phyloP scores from a whole-genome alignment of 2,329 filamentous ascomycete species.

The Tricladium varicosporioides region DNA sequence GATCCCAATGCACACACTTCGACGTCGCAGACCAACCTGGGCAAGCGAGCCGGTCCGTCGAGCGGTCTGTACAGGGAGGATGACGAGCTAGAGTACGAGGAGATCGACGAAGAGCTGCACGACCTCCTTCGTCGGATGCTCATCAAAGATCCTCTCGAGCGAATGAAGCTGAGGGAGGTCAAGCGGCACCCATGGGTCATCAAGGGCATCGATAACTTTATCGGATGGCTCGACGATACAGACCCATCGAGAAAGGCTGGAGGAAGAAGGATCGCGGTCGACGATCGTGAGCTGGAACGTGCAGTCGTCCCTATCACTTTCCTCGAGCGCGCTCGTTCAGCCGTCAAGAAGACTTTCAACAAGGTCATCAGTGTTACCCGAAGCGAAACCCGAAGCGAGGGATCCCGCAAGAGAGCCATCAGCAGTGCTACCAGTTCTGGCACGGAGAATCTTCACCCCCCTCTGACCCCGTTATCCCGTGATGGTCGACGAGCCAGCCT shows the following conservation, averaged over 20 bases:
- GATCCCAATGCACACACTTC: slow-evolving; percentile 53
- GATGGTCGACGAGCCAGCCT: slow-evolving; percentile 53
- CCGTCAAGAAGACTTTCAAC: slow-evolving; percentile 64
- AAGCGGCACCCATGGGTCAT: slow-evolving; percentile 94
- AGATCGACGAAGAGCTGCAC: slow-evolving; percentile 74
- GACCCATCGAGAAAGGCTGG: slow-evolving; percentile 77
- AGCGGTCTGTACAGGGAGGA: slow-evolving; percentile 70
- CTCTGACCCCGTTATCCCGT: slow-evolving; percentile 34
- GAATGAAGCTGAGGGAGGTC: slow-evolving; percentile 87
- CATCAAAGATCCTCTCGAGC: slow-evolving; percentile 82
- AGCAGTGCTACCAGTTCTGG: slow-evolving; percentile 66
- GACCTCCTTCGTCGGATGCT: slow-evolving; percentile 80
- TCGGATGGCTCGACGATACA: slow-evolving; percentile 89
- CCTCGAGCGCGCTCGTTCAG: slow-evolving; percentile 79
- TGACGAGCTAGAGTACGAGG: slow-evolving; percentile 79
- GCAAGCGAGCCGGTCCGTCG: slow-evolving; percentile 43
- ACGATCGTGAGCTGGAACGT: slow-evolving; percentile 82
- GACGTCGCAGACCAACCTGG: slow-evolving; percentile 52
- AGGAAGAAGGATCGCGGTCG: slow-evolving; percentile 86
- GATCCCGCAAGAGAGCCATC: slow-evolving; percentile 53
- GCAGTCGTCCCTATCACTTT: slow-evolving; percentile 89
- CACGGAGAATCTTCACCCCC: slow-evolving; percentile 55
- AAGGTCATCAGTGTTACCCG: slow-evolving; percentile 52
- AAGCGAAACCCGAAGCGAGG: slow-evolving; percentile 52
- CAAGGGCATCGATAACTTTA: slow-evolving; percentile 69